Evolutionary conservation across 1,284 basidiomycete species (phyloP), one percentile per base, ranked within the genome.

Genomic region (Inonotus hispidus): DNA sequence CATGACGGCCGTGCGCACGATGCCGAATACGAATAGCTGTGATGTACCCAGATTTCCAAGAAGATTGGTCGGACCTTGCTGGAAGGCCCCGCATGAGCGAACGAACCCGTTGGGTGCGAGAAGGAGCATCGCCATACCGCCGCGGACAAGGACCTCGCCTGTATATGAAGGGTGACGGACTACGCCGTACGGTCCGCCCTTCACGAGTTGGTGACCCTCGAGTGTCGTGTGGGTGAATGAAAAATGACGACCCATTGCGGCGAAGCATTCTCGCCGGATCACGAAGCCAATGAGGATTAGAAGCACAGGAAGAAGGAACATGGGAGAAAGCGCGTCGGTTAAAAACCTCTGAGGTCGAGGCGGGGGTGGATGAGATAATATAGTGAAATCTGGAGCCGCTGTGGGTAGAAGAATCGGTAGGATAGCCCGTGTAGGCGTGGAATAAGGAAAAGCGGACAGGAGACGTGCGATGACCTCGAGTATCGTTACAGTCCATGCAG

Each of bases 131-230:
- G 55, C 23, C 35, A 43, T 58, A 16, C 61, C 61, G 10, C 37
- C 32, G 19, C 59, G 46, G 29, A 60, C 54, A 38, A 56, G 37
- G 19, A 57, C 47, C 25, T 56, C 59, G 19, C 54, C 62, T 2
- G 59, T 56, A 49, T 63, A 63, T 6, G 59, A 56, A 8, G 62
- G 58, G 38, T 63, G 62, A 5, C 62, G 58, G 6, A 63, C 62
- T 10, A 63, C 27, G 19, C 19, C 35, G 32, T 63, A 63, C 11
- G 62, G 59, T 3, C 62, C 62, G 39, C 41, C 23, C 5, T 45
- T 57, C 25, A 63, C 53, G 46, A 63, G 55, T 19, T 50, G 38
- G 54, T 63, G 62, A 16, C 35, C 37, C 16, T 45, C 37, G 29
- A 56, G 62, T 14, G 59, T 63, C 7, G 62, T 62, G 21, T 62